Evolutionary conservation across 1,284 basidiomycete genomes (phyloP), one percentile per base, ranked within the genome.

Genomic region (Rhodotorula sp.): DNA sequence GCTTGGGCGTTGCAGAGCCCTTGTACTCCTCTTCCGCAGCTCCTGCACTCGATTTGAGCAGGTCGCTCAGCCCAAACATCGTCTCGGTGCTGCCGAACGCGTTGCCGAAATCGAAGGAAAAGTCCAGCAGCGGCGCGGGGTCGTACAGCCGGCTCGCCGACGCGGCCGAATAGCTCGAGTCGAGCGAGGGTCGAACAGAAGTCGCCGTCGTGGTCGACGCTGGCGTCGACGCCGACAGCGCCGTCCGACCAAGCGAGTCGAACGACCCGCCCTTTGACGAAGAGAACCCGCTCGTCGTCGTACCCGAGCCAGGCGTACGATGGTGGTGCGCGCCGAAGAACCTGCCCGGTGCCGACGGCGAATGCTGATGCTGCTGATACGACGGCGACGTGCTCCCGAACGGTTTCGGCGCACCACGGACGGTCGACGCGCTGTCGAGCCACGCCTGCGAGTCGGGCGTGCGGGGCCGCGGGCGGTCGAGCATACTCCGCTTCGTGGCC

Each of bases 21-120:
- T 60, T 50, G 12, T 21, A 10, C 17, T 34, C 17, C 3, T 56
- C 27, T 27, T 46, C 45, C 16, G 16, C 56, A 25, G 25, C 16
- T 14, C 49, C 13, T 16, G 21, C 4, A 5, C 62, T 44, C 16
- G 25, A 16, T 48, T 66, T 66, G 55, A 72, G 55, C 44, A 70
- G 48, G 41, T 72, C 67, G 58, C 65, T 65, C 27, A 75, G 41
- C 12, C 72, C 73, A 25, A 75, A 75, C 66, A 75, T 70, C 2
- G 71, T 74, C 27, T 68, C 72, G 7, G 61, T 62, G 27, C 41
- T 66, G 45, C 70, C 61, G 64, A 72, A 72, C n/a, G 66, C 42
- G 0, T 59, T 59, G 19, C 67, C 68, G 14, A 70, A 66, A 21
- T 72, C 68, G 25, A 75, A 73, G 42, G 70, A 66, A 64, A 75